Base-by-base conservation (phyloP, 2,329 filamentous ascomycete species). In the Cladophialophora bantiana region DNA sequence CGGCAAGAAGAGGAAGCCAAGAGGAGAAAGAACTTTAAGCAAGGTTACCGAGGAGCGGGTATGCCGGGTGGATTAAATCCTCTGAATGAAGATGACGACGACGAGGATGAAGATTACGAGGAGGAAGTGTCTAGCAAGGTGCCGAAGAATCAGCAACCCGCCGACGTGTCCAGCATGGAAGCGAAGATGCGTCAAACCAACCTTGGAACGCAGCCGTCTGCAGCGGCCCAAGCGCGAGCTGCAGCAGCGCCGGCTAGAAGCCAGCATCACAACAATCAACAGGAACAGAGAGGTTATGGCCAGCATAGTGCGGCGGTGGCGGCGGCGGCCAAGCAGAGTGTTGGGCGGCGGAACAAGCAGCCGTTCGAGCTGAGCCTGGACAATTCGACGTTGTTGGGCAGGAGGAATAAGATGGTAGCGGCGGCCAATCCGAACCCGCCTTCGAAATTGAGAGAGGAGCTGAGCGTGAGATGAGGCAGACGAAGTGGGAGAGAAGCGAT, bases 1-100 rank as follows among this genome's bases (percentile, higher is more conserved):
- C 86, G 95, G 55, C 93, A 98, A 78, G 95, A 98, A 79, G 95
- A 99, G 77, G 95, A 98, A 79, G 90, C 88, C 74, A 98, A 97
- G 82, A 89, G 93, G 62, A 88, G 93, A 70, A 96, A 96, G 79
- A 92, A 96, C 75, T 86, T 94, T 73, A 83, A 87, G 81, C 84
- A 94, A 83, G 86, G 90, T 73, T 83, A 90, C 82, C 77, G 89
- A 74, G 80, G 89, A 68, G 76, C 84, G 31, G 83, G 78, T 54
- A 69, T 77, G 12, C 71, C 80, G 6, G 87, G 87, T 31, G 87
- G 87, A 6, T 86, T 96, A 70, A 89, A 84, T 71, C 84, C 83
- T 7, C 83, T 91, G 65, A 90, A 90, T 69, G 88, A 90, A 75
- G 83, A 84, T 65, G 85, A 87, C 60, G 86, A 88, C 68, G 85